phyloP scores from a whole-genome alignment of 257 asterid genomes.

The Solanum chiquidenum region DNA sequence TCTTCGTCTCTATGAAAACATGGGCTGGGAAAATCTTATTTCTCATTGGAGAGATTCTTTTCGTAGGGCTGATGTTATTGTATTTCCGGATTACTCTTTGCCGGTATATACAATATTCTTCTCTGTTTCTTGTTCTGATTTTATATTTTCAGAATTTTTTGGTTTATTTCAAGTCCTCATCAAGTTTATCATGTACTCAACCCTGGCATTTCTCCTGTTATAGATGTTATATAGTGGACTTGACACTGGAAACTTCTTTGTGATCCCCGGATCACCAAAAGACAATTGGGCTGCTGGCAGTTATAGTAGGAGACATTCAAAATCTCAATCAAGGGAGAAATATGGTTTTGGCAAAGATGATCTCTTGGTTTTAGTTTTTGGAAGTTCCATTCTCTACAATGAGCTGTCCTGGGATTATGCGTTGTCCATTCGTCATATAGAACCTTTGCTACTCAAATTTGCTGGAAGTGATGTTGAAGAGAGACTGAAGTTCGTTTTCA shows the following conservation, averaged over 20 bases:
- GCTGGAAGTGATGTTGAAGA: conserved; percentile 47
- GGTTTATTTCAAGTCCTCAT: not conserved
- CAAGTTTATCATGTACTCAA: conserved; percentile 17
- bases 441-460: conserved; percentile 64
- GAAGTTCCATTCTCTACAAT: conserved; percentile 74
- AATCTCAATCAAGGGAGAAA: conserved; percentile 59
- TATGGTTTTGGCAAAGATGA: conserved; percentile 62
- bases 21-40: conserved; percentile 64
- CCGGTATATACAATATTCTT: conserved; percentile 48
- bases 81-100: conserved; percentile 79
- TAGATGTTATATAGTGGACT: conserved; percentile 92
- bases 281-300: conserved; percentile 96
- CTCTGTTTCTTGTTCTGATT: not conserved
- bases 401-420: conserved; percentile 82
- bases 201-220: conserved; percentile 30
- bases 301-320: conserved; percentile 70
- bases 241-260: conserved; percentile 99
- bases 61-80: conserved; percentile 76
- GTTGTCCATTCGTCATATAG: conserved; percentile 61
- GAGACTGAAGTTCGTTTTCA: conserved; percentile 60
- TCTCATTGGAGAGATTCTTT: conserved; percentile 70
- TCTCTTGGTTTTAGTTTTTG: conserved; percentile 70
- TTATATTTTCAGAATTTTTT: not conserved
- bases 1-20: conserved; percentile 48
- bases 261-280: conserved; percentile 84